A percentile compares a stretch with the other conserved stretches of the same genome.
These are phyloP conservation scores for Leccinum truebloodii DNA, from an alignment of 768 basidiomycete genomes.

Conservation along the genomic window DNA sequence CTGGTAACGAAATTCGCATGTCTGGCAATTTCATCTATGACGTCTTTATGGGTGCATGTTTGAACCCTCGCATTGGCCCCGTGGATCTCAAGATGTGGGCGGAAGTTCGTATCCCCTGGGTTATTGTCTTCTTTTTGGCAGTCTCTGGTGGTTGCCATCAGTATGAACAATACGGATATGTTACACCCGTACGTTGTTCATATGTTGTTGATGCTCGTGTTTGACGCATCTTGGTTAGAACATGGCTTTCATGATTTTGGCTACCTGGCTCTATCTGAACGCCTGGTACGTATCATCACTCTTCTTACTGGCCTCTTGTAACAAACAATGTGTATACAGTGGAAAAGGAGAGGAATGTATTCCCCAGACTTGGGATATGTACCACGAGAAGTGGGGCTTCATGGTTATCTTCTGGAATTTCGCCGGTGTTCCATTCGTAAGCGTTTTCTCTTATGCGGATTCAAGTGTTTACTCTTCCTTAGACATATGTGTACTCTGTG, in stretches of 20 bases:
- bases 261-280: slow-evolving; percentile 95
- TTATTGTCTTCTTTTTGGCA: slow-evolving; percentile 90
- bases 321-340: slow-evolving; percentile 37
- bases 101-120: slow-evolving; percentile 96
- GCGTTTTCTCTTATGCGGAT: slow-evolving; percentile 24
- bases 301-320: background rate
- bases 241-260: slow-evolving; percentile 95
- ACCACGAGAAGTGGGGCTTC: slow-evolving; percentile 98
- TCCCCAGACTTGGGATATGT: slow-evolving; percentile 99
- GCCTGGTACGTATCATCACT: slow-evolving; percentile 62
- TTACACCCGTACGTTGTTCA: slow-evolving; percentile 72
- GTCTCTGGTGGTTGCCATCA: slow-evolving; percentile 95
- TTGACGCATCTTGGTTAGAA: slow-evolving; percentile 52
- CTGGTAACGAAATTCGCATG: slow-evolving; percentile 86
- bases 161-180: slow-evolving; percentile 88
- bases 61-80: slow-evolving; percentile 90
- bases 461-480: background rate
- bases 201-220: background rate
- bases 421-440: slow-evolving; percentile 88
- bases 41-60: slow-evolving; percentile 92
- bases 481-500: slow-evolving; percentile 97
- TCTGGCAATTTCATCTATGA: slow-evolving; percentile 95
- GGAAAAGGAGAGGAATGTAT: slow-evolving; percentile 95
- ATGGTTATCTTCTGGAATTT: slow-evolving; percentile 99
- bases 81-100: slow-evolving; percentile 99